Evolutionary conservation across 192 early-diverging fungal genomes (phyloP).

Genomic region (Coemansia sp.): DNA sequence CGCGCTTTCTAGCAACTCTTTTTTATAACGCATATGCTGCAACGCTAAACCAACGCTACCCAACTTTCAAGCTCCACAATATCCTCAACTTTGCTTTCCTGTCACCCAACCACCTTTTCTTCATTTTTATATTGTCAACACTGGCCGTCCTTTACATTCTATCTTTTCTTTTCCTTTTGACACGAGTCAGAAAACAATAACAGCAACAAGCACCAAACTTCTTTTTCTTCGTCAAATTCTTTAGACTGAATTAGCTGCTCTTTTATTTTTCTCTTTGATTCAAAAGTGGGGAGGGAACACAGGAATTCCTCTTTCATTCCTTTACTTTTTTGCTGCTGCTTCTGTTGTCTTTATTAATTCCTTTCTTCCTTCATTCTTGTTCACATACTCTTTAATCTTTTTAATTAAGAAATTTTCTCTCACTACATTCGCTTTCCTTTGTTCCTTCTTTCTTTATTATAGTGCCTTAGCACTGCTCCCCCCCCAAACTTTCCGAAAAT

Average conservation of each 20-base stretch:
- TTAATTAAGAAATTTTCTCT: neutral
- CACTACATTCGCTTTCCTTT: neutral
- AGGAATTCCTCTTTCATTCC: neutral
- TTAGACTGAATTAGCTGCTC: neutral
- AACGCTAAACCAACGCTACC: no score
- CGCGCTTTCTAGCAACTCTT: no score
- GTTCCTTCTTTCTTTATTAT: neutral
- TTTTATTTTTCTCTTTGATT: neutral
- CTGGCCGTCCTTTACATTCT: no score
- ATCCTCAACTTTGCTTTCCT: neutral
- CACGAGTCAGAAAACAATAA: neutral
- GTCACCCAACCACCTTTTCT: neutral
- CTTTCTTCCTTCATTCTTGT: neutral
- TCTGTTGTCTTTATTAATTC: slow-evolving; percentile 1
- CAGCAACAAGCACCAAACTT: neutral
- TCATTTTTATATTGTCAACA: neutral
- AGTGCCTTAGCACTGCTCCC: neutral
- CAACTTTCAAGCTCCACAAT: no score
- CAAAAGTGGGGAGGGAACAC: neutral
- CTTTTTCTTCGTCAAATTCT: neutral
- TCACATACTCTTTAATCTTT: no score
- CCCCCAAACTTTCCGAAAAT: slow-evolving; percentile 4
- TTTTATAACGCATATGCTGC: no score
- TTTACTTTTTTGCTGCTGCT: neutral
- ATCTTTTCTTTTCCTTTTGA: neutral